phyloP scores from a whole-genome alignment of 257 asterid genomes.

The Solanum pinnatisectum region DNA sequence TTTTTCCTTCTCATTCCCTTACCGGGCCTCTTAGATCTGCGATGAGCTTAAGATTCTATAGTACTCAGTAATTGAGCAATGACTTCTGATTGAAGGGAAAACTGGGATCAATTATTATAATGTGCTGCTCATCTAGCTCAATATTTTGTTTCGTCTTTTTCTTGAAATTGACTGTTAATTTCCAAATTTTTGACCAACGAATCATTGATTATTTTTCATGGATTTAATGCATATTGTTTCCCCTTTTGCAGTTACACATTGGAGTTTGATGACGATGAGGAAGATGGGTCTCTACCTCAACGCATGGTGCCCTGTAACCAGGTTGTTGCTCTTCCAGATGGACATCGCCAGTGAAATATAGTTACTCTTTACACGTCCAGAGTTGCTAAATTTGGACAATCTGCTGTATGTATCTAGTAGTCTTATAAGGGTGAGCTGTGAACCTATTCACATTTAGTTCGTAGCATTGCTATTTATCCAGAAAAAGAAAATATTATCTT shows the following conservation, averaged over 20 bases:
- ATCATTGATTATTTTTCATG: background rate
- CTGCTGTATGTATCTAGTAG: conserved; percentile 1
- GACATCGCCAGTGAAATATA: conserved; percentile 55
- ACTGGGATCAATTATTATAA: background rate
- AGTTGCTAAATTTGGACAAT: background rate
- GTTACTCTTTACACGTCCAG: background rate
- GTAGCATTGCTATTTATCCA: background rate
- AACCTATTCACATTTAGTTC: background rate
- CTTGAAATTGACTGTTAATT: background rate
- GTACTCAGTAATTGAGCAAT: background rate
- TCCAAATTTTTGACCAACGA: background rate
- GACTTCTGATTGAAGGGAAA: background rate
- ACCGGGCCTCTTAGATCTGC: background rate
- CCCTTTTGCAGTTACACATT: conserved; percentile 53
- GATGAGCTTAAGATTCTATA: background rate
- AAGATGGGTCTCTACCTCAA: conserved; percentile 83
- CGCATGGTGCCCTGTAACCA: conserved; percentile 75
- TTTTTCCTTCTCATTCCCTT: background rate
- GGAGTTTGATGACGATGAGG: conserved; percentile 95
- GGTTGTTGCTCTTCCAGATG: conserved; percentile 85
- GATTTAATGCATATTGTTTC: background rate
- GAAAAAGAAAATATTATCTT: background rate
- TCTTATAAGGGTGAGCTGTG: background rate
- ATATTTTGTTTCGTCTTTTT: background rate
- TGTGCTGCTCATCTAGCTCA: background rate